phyloP scores from a whole-genome alignment of 495 filamentous ascomycete species.

The Trichoderma gamsii region DNA sequence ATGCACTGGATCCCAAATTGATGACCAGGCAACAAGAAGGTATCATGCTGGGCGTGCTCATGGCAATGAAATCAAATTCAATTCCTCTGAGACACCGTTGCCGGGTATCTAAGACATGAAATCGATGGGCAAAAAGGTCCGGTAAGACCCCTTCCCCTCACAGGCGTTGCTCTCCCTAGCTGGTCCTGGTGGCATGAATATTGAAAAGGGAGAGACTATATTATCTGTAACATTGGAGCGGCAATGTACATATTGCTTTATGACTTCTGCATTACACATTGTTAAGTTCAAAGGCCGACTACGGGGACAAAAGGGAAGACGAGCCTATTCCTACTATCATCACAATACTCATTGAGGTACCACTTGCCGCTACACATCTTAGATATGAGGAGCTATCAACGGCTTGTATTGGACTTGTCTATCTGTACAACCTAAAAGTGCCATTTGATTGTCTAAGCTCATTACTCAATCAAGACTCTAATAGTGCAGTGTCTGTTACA shows the following conservation, averaged over 20 bases:
- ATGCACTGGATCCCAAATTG: too few relatives aligned
- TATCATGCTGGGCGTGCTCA: neutral
- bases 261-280: neutral
- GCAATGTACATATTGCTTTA: neutral
- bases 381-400: too few relatives aligned
- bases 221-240: neutral
- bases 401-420: too few relatives aligned
- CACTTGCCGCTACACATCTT: too few relatives aligned
- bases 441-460: too few relatives aligned
- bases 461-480: too few relatives aligned
- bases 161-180: neutral
- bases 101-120: neutral
- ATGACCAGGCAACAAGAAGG: neutral
- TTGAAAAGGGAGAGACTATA: neutral
- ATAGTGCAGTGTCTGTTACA: too few relatives aligned
- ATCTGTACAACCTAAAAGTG: too few relatives aligned
- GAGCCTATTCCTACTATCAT: too few relatives aligned
- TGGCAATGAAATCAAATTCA: neutral
- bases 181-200: neutral
- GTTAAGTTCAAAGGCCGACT: neutral
- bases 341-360: too few relatives aligned
- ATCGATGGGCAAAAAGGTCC: neutral
- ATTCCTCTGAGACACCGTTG: constrained; percentile 6
- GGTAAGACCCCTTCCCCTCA: neutral
- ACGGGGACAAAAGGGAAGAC: neutral